Evolutionary conservation across 345 rosid genomes (phyloP).

Genomic region (Brassica rapa): DNA sequence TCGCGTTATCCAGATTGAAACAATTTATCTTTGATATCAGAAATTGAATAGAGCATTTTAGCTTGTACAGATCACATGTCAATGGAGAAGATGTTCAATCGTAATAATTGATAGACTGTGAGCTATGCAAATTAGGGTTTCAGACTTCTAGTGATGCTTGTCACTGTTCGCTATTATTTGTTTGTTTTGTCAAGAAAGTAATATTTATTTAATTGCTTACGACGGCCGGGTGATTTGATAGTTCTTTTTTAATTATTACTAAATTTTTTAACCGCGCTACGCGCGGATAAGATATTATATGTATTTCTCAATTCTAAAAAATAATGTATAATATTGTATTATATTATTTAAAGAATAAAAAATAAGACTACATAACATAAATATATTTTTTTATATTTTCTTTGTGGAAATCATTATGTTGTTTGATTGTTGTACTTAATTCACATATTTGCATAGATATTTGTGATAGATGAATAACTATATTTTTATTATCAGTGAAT

Average conservation of each 20-base stretch:
- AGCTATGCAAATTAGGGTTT: constrained; percentile 31
- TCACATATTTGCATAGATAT: no score
- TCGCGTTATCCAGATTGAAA: constrained; percentile 10
- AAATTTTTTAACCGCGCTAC: no score
- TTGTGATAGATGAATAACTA: no score
- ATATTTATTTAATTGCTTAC: background rate
- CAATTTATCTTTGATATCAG: constrained; percentile 8
- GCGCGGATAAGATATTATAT: no score
- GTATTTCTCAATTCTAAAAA: no score
- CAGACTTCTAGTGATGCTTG: constrained; percentile 11
- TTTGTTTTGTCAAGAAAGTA: background rate
- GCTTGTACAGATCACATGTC: constrained; percentile 25
- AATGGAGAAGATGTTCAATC: constrained; percentile 6
- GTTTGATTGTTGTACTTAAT: no score
- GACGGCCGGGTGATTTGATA: constrained; percentile 4
- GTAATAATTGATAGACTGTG: constrained; percentile 29
- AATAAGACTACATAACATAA: no score
- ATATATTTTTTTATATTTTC: no score
- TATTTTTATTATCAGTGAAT: no score
- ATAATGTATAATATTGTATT: no score
- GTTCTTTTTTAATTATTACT: background rate
- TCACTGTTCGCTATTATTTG: constrained; percentile 3
- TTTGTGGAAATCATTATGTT: no score
- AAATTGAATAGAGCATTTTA: background rate
- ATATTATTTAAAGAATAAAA: no score